Evolutionary conservation across 495 filamentous ascomycete genomes (phyloP), one percentile per base, ranked within the genome.

Genomic region (Schizothecium vesticola): DNA sequence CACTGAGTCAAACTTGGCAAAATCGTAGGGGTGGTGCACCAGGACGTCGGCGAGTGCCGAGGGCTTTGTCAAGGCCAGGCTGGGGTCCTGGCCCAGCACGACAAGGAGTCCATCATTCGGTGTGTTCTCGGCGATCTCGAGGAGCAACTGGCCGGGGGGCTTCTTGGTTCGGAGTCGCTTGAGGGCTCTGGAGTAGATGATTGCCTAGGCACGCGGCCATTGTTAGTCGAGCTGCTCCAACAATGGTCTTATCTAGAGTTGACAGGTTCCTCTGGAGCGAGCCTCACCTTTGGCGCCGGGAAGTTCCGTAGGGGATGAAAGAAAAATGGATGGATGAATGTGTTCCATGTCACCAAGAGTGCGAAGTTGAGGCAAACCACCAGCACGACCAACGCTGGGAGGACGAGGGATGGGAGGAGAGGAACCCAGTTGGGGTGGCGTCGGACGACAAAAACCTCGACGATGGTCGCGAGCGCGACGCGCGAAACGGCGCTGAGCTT

Each of bases 81-180:
- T 80, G 63, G 68, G 92, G 91, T 31, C 29, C 64, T 88, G 86
- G 19, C 83, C 85, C 26, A 83, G 80, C 74, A 94, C 91, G 31
- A 87, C 83, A 56, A 97, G 88, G 22, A 97, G 76, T 9, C 93
- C 93, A 59, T 93, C 87, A 68, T 97, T 92, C 24, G 91, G 90
- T 28, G 94, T 80, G 5, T 36, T n/a, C 25, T 71, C 63, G 36
- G 62, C 63, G 12, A 67, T 29, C 9, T 69, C 67, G 23, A 71
- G 62, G 19, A 71, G 85, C 79, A 73, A 79, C 26, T 82, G 84
- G 3, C 81, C 85, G 5, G 80, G 85, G 26, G 63, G 58, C 16
- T n/a, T 16, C 11, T 59, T 67, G 13, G n/a, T 56, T 26, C 58
- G 29, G 26, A 70, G 25, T 9, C 63, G 63, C 9, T 56, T 56